Evolutionary conservation across 208 protist species (phyloP).

Genomic region (Phytomonas francai): DNA sequence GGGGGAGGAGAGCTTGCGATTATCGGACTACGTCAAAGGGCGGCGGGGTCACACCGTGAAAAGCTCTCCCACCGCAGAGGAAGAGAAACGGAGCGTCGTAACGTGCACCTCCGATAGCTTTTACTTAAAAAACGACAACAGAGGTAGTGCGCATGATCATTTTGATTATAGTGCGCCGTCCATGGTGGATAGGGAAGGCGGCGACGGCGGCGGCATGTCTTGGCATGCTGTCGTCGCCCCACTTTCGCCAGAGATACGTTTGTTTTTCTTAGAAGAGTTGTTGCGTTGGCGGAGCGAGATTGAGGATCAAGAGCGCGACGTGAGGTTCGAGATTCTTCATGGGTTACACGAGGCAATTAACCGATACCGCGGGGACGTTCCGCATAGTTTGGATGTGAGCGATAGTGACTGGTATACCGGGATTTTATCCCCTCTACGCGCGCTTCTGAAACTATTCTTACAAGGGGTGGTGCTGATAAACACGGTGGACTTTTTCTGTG

Average conservation of each 20-base stretch:
- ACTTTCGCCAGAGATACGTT: constrained; percentile 20
- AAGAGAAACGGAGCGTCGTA: background rate
- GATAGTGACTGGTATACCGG: constrained; percentile 45
- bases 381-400: constrained; percentile 16
- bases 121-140: background rate
- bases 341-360: too few relatives aligned
- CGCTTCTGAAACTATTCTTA: constrained; percentile 26
- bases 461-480: constrained; percentile 28
- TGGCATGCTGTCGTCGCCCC: constrained; percentile 25
- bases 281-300: constrained; percentile 40
- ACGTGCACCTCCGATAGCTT: too few relatives aligned
- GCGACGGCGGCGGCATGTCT: background rate
- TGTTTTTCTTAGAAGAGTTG: constrained; percentile 65
- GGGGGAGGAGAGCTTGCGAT: too few relatives aligned
- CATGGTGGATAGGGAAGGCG: background rate
- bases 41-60: too few relatives aligned
- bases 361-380: constrained; percentile 23
- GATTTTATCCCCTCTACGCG: constrained; percentile 33
- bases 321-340: constrained; percentile 36
- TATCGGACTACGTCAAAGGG: too few relatives aligned
- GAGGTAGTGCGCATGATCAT: background rate
- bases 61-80: background rate
- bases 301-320: constrained; percentile 21
- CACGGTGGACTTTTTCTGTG: constrained; percentile 36
- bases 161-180: background rate